A percentile compares a stretch with the other conserved stretches of the same genome.
Evolutionary conservation across 257 asterid genomes (phyloP).

Genomic region (Paulownia fortunei): DNA sequence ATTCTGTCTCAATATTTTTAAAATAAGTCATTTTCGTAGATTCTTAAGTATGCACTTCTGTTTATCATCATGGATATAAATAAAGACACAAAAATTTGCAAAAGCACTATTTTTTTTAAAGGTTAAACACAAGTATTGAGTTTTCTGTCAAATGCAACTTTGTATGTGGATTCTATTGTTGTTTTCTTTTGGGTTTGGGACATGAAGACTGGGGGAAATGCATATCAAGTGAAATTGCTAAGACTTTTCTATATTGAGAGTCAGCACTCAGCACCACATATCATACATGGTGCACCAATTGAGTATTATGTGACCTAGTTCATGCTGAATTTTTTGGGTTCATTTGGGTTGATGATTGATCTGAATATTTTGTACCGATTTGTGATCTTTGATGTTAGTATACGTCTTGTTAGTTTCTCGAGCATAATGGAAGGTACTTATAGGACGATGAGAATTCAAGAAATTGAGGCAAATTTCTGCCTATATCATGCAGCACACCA

Average conservation of each 20-base stretch:
- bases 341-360: background rate
- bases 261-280: background rate
- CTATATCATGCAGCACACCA: background rate
- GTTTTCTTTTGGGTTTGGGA: background rate
- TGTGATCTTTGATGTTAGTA: background rate
- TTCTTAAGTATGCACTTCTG: background rate
- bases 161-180: background rate
- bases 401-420: background rate
- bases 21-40: background rate
- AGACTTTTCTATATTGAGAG: background rate
- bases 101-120: background rate
- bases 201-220: background rate
- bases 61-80: background rate
- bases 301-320: background rate
- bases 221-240: constrained; percentile 4
- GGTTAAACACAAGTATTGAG: background rate
- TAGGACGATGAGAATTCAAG: background rate
- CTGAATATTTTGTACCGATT: background rate
- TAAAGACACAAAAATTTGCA: background rate
- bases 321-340: background rate
- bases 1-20: background rate
- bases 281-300: background rate
- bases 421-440: background rate
- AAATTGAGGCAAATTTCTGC: background rate
- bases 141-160: constrained; percentile 5